Base-by-base conservation (phyloP, 2,329 filamentous ascomycete genomes). In the Aspergillus thermomutatus region DNA sequence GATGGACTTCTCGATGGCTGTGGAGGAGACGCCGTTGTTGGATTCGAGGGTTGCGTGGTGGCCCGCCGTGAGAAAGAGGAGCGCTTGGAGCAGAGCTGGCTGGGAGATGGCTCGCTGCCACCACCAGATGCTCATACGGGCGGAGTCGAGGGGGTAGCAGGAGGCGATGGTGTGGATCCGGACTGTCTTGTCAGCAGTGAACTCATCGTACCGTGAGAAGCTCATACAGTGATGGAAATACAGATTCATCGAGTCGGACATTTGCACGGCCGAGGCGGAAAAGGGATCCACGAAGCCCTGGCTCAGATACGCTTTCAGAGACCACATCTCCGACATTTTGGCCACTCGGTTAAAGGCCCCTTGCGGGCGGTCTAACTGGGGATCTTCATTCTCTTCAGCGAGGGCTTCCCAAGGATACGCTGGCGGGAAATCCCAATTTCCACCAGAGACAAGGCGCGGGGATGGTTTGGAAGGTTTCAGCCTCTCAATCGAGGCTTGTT, bases 221-320 rank as follows among this genome's bases (percentile, higher is more conserved):
- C 26, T 47, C 62, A 47, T 58, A 64, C 62, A 64, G 55, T 64
- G 60, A 45, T 62, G 56, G 41, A 62, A 62, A 31, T 64, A 64
- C n/a, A 61, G 23, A 47, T 62, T 61, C 45, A 56, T 52, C 28
- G 43, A 52, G 23, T 56, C 49, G n/a, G 49, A 21, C 52, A 58
- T 58, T 1, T 48, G 41, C 23, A 58, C 52, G 6, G 41, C 56
- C 14, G 49, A 49, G 4, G 53, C 51, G 8, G 52, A 48, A 41
- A 58, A 58, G 11, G 56, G 56, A 17, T 58, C 56, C 17, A 46
- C 49, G 26, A 53, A 58, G 17, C 56, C 50, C 40, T 54, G 49
- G 21, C 53, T 49, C 28, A 58, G 41, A 21, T 55, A 52, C 27
- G 45, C 52, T 19, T 54, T 58, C 27, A 54, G 14, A n/a, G 56